Base-by-base conservation (phyloP, 2,329 filamentous ascomycete genomes). In the Colletotrichum neosansevieriae region DNA sequence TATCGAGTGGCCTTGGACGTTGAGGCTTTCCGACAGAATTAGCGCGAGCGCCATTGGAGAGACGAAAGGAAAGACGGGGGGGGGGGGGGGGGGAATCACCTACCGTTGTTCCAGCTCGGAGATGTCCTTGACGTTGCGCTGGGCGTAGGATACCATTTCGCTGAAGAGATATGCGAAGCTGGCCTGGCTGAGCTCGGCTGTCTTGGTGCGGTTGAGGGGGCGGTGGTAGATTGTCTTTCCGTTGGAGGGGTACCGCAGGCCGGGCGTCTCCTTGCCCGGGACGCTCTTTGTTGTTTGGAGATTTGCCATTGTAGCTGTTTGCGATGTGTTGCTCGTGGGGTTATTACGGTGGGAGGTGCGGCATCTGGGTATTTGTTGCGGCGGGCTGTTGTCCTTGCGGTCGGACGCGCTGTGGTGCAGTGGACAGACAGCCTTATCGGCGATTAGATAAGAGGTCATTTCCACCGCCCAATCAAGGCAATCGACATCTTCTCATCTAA, bases 211-310 rank as follows among this genome's bases (percentile, higher is more conserved):
- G 81, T 98, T 98, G 70, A 98, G 85, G 70, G 97, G 94, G 63
- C 96, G 89, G 84, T 98, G 94, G 84, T 98, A 99, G 83, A 99
- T 98, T 72, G 94, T 97, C 84, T 98, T 98, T 83, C 94, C 94
- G 79, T 90, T 97, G 64, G 93, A 93, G 54, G 96, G 95, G 76
- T 97, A 93, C 73, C 94, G 92, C 70, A 99, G 90, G 29, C 92
- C 91, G 38, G 85, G 78, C 72, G 85, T 80, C 63, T 82, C 84
- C 76, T 85, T 84, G 73, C 81, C 79, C 67, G 81, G 78, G 36
- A 70, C 53, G 29, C 80, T 74, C 71, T 84, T 81, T 71, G 80
- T 76, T 65, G 84, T 78, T 73, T 85, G 84, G 47, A 84, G 77
- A 76, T 85, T 87, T 67, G 85, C 81, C 85, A 88, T 88, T 71